These are phyloP conservation scores for Leishmania tropica DNA, from an alignment of 208 protist genomes.

Conservation along the genomic window DNA sequence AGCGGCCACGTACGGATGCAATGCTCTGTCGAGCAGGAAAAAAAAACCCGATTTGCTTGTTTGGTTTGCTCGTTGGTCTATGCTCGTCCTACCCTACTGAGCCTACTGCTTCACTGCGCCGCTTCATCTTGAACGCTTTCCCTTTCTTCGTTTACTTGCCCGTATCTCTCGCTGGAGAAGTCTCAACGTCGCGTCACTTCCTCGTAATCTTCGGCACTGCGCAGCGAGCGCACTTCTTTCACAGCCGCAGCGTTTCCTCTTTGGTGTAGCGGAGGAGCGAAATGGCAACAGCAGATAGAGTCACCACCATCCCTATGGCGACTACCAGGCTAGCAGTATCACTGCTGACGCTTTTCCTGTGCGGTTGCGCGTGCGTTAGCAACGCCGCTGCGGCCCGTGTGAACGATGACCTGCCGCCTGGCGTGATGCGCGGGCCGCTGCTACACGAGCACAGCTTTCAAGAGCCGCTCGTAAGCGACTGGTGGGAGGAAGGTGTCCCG, in stretches of 20 bases:
- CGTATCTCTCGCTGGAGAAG: background rate
- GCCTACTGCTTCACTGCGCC: background rate
- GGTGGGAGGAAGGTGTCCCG: slow-evolving; percentile 89
- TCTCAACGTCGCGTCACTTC: background rate
- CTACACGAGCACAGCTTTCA: slow-evolving; percentile 81
- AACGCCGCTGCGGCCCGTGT: background rate
- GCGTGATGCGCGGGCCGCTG: slow-evolving; percentile 62
- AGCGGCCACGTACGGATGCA: background rate
- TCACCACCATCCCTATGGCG: background rate
- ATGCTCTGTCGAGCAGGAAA: background rate
- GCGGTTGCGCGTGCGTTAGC: background rate
- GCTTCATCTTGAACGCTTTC: background rate
- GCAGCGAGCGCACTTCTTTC: background rate
- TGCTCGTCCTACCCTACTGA: background rate
- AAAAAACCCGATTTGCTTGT: background rate
- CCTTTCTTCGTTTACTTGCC: background rate
- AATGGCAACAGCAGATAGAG: background rate
- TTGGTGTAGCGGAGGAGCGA: background rate
- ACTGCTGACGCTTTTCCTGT: slow-evolving; percentile 14
- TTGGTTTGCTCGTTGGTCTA: background rate
- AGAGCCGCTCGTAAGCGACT: slow-evolving; percentile 77
- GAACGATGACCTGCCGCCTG: slow-evolving; percentile 45
- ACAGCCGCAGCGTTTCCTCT: background rate
- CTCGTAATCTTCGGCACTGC: background rate
- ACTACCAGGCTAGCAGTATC: background rate